Evolutionary conservation across 1,284 basidiomycete species (phyloP).

Genomic region (Apiotrichum veenhuisii): DNA sequence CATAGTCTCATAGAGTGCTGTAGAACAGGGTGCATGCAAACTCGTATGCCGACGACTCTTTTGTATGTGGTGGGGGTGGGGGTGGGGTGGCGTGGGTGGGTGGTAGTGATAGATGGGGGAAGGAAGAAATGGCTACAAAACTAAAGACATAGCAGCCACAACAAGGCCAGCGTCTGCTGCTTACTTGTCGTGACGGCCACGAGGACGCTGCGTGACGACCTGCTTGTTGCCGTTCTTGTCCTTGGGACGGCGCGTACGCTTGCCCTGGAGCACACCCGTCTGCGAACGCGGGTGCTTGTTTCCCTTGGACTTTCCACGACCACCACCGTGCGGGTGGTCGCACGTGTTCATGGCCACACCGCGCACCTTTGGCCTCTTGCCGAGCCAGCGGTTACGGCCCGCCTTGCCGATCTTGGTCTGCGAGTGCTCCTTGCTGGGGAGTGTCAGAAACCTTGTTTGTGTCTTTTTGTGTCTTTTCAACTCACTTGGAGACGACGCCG

Average conservation of each 20-base stretch:
- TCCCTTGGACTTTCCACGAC: conserved; percentile 95
- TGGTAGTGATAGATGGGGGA: background rate
- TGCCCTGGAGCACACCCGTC: conserved; percentile 90
- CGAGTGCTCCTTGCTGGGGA: conserved; percentile 68
- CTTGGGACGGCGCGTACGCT: conserved; percentile 85
- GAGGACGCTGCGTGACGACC: conserved; percentile 82
- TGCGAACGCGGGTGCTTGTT: conserved; percentile 87
- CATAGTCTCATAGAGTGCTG: background rate
- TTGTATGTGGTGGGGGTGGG: background rate
- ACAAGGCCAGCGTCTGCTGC: background rate
- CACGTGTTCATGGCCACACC: conserved; percentile 99
- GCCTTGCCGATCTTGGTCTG: conserved; percentile 84
- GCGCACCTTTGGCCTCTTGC: conserved; percentile 78
- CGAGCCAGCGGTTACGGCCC: conserved; percentile 83
- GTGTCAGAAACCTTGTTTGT: background rate
- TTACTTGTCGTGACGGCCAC: conserved; percentile 53
- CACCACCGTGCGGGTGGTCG: conserved; percentile 95
- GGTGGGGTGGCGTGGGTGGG: background rate
- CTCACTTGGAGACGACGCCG: conserved; percentile 81
- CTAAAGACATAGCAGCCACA: background rate
- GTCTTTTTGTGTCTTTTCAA: conserved; percentile 1
- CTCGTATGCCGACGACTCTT: background rate
- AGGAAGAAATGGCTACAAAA: background rate
- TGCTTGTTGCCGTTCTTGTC: conserved; percentile 91
- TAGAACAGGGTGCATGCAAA: conserved; percentile 23